Evolutionary conservation across 495 filamentous ascomycete genomes (phyloP), one percentile per base, ranked within the genome.

Genomic region (Parmelia sp.): DNA sequence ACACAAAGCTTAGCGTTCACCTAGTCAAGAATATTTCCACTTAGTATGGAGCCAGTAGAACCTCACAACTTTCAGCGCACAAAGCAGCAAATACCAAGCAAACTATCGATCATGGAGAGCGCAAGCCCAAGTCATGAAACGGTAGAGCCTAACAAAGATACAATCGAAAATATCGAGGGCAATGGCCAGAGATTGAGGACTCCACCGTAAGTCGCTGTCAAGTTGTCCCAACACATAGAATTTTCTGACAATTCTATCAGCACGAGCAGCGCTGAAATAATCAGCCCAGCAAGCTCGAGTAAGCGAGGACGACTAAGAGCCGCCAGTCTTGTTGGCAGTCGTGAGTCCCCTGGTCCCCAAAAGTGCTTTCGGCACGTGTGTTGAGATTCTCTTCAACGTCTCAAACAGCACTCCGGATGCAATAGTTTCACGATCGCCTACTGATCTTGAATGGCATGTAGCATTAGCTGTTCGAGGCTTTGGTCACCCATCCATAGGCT

Each of bases 181-280:
- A 36, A 47, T 36, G 59, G 59, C 59, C 35, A 61, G 5, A 61
- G 36, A 7, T 37, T 45, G 29, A 47, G 9, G 29, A 44, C 40
- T 49, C 29, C 36, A 7, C 40, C 40, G 59, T 61, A 47, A 36
- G 45, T 44, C 27, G 17, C 6, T 11, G 45, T 61, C 29, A 9
- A 36, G 8, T 7, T 19, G 21, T 27, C 0, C 58, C 21, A 15
- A 19, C 29, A 0, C 12, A 10, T 25, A 25, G n/a, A 37, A 1
- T 1, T 35, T 15, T 10, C 31, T 61, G 4, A 61, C 45, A 19
- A 4, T 25, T 33, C 36, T 23, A 14, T 3, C 29, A 61, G 59
- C 1, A 1, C 21, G 12, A 61, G 45, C 19, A 27, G 36, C 42
- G 23, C 59, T 10, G 35, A 45, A 15, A 23, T 2, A 1, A 4